Evolutionary conservation across 768 basidiomycete genomes (phyloP), one percentile per base, ranked within the genome.

Genomic region (Naganishia antarctica): DNA sequence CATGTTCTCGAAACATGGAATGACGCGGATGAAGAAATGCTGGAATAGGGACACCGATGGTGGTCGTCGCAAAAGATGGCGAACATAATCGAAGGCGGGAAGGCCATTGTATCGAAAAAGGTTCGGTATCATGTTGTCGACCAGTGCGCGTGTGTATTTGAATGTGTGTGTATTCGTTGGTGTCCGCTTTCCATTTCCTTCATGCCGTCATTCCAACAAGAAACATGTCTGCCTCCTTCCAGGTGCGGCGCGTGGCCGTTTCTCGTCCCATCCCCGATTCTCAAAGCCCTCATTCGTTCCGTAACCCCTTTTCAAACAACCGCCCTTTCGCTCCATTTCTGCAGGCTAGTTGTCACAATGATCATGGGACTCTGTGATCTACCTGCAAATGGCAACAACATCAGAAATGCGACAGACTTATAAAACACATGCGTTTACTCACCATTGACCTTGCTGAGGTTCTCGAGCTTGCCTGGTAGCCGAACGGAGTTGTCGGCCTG

Each of bases 401-500:
- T 9, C n/a, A 44, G 8, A 6, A 44, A 6, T 44, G 8, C 11
- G 13, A 18, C n/a, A 12, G 43, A 15, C 18, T 44, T 13, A 16
- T 18, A 4, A 11, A 50, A 28, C 9, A 25, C 21, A 21, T 21
- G 13, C 32, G 37, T 1, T 29, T 18, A 26, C 53, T 57, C 26
- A 57, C 53, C 53, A 57, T 40, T 57, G 53, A 49, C 25, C 47
- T 21, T 40, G 53, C 23, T 57, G 53, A 4, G 53, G 53, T 26
- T 57, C 53, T 25, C 53, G 53, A 25, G 53, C 53, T 26, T 57
- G 53, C 41, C 53, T 58, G n/a, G 63, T 64, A 25, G 63, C 31
- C 9, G 63, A 64, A 31, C 63, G 53, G 25, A 64, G 53, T 32
- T 64, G 63, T 44, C 63, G 53, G 15, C 51, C 43, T 9, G 41